phyloP scores from a whole-genome alignment of 345 rosid species.

The Gossypium stocksii region DNA sequence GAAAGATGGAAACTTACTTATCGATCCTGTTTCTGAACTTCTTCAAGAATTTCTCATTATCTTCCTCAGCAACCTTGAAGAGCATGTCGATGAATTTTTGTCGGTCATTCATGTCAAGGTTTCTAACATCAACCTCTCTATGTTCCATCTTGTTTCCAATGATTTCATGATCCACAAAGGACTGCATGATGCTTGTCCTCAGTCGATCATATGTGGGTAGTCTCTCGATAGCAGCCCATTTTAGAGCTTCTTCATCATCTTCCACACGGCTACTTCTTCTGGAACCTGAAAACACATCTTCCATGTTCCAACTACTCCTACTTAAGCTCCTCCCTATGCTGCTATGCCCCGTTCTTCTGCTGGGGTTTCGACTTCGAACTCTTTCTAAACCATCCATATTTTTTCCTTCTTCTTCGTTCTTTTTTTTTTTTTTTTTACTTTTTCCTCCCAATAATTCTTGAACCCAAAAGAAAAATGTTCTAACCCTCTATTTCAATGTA shows the following conservation, averaged over 20 bases:
- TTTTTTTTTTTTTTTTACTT: no score
- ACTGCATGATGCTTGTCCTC: conserved; percentile 65
- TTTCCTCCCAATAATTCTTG: no score
- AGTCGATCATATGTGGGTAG: conserved; percentile 78
- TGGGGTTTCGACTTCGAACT: conserved; percentile 15
- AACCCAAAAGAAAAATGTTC: no score
- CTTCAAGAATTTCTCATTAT: conserved; percentile 67
- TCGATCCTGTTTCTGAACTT: conserved; percentile 75
- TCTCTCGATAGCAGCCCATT: conserved; percentile 95
- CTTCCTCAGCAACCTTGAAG: conserved; percentile 81
- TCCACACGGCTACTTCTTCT: conserved; percentile 44
- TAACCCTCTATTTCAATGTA: no score
- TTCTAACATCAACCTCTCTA: conserved; percentile 67
- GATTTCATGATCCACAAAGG: conserved; percentile 37
- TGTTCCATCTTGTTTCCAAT: conserved; percentile 29
- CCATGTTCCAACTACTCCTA: conserved; percentile 57
- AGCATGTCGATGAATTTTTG: conserved; percentile 68
- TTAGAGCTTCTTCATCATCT: conserved; percentile 88
- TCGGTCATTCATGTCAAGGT: conserved; percentile 57
- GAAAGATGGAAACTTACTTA: conserved; percentile 35
- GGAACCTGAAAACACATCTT: conserved; percentile 52
- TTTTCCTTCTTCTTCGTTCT: no score
- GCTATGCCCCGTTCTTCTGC: conserved; percentile 30
- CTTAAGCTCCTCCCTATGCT: conserved; percentile 57
- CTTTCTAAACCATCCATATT: conserved; percentile 22